A percentile compares a stretch with the other conserved stretches of the same genome.
phyloP scores from a whole-genome alignment of 306 rosid species.

The Glycyrrhiza uralensis region DNA sequence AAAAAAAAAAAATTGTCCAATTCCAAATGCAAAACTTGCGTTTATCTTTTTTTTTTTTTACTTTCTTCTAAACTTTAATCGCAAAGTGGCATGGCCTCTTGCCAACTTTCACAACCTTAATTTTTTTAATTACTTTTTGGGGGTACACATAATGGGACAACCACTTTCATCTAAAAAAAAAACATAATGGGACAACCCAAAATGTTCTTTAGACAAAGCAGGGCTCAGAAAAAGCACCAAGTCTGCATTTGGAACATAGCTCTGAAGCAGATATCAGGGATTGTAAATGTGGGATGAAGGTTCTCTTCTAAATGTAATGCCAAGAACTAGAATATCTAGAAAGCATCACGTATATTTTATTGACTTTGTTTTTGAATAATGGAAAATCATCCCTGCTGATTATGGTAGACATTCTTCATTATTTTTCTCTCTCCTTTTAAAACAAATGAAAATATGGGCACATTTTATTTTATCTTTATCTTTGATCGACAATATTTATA shows the following conservation, averaged over 20 bases:
- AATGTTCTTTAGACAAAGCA: neutral
- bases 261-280: neutral
- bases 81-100: neutral
- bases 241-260: neutral
- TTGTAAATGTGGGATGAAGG: neutral
- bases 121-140: neutral
- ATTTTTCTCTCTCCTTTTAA: neutral
- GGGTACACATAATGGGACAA: too few species aligned
- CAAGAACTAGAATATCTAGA: neutral
- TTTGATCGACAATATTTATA: too few species aligned
- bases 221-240: neutral
- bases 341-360: neutral
- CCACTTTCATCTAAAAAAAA: too few species aligned
- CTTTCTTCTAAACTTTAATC: neutral
- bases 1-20: neutral
- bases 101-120: neutral
- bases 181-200: neutral
- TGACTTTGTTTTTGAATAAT: slow-evolving; percentile 26
- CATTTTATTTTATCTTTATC: too few species aligned
- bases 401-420: neutral
- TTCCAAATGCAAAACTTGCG: neutral
- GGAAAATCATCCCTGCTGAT: slow-evolving; percentile 16
- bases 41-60: too few species aligned
- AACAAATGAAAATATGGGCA: neutral
- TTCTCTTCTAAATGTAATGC: neutral